A percentile compares a stretch with the other conserved stretches of the same genome.
phyloP scores from a whole-genome alignment of 345 rosid species.

The Ceriops decandra region DNA sequence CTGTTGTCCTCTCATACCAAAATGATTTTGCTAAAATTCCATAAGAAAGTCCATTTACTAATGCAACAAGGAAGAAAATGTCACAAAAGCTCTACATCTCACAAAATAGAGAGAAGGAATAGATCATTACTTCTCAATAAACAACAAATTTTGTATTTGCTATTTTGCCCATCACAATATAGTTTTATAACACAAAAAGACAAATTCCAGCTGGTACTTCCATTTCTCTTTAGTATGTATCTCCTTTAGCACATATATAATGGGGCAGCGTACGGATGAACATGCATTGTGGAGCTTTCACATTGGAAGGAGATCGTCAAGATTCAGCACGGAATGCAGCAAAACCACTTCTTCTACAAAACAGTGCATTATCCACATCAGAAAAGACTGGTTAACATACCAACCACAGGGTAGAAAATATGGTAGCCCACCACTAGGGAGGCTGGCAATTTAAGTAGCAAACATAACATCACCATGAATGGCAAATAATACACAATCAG shows the following conservation, averaged over 20 bases:
- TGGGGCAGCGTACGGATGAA: slow-evolving; percentile 41
- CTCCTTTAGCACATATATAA: slow-evolving; percentile 37
- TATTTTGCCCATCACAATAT: slow-evolving; percentile 33
- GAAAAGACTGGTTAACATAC: neutral
- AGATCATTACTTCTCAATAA: slow-evolving; percentile 31
- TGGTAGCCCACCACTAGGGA: neutral
- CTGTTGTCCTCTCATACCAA: neutral
- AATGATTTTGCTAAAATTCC: slow-evolving; percentile 7
- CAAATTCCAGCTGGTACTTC: slow-evolving; percentile 35
- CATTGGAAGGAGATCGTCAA: slow-evolving; percentile 34
- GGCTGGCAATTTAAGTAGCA: neutral
- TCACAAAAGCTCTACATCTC: slow-evolving; percentile 35
- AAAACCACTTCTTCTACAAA: slow-evolving; percentile 88
- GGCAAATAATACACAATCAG: neutral
- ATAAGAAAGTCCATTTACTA: slow-evolving; percentile 26
- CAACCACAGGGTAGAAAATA: neutral
- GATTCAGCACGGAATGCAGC: slow-evolving; percentile 78
- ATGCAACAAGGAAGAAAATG: slow-evolving; percentile 32
- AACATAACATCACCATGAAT: neutral
- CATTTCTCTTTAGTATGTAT: slow-evolving; percentile 43
- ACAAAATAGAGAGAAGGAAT: slow-evolving; percentile 13
- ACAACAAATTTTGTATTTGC: slow-evolving; percentile 36
- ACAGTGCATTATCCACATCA: slow-evolving; percentile 15
- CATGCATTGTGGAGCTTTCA: slow-evolving; percentile 26
- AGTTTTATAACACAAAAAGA: slow-evolving; percentile 46